Evolutionary conservation across 2,329 filamentous ascomycete genomes (phyloP).

Genomic region (Dactylonectria macrodidyma): DNA sequence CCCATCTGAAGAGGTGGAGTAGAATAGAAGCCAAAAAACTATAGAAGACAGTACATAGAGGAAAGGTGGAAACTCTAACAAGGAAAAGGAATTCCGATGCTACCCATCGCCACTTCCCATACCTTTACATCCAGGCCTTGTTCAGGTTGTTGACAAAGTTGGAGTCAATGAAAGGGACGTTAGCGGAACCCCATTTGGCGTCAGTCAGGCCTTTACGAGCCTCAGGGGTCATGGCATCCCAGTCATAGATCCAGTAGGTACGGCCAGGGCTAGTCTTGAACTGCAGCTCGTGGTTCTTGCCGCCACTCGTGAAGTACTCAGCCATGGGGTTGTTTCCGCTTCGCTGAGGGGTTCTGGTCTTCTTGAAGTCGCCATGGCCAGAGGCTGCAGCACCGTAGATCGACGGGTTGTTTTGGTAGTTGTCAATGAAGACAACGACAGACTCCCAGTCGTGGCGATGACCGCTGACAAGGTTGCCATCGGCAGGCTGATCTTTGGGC

Average conservation of each 20-base stretch:
- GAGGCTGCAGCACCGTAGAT: conserved; percentile 56
- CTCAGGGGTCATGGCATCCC: conserved; percentile 56
- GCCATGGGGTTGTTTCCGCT: conserved; percentile 46
- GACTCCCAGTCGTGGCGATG: conserved; percentile 61
- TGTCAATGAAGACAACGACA: conserved; percentile 52
- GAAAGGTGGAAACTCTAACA: no score
- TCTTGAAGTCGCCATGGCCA: conserved; percentile 54
- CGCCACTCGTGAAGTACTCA: conserved; percentile 51
- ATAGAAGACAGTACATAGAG: no score
- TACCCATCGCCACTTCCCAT: neutral
- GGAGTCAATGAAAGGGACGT: conserved; percentile 57
- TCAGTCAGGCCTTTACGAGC: conserved; percentile 53
- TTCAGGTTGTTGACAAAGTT: conserved; percentile 43
- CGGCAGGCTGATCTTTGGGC: conserved; percentile 61
- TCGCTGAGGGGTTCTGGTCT: conserved; percentile 37
- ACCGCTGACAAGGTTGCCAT: conserved; percentile 47
- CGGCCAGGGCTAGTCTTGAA: conserved; percentile 54
- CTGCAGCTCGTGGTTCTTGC: conserved; percentile 55
- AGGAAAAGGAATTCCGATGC: no score
- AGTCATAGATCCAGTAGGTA: conserved; percentile 58
- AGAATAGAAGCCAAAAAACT: no score
- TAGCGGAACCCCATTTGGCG: conserved; percentile 59
- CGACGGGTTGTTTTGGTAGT: conserved; percentile 40
- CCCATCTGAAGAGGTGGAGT: no score
- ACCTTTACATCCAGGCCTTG: conserved; percentile 28